Evolutionary conservation across 768 basidiomycete genomes (phyloP), one percentile per base, ranked within the genome.

Genomic region (Russula dissimulans): DNA sequence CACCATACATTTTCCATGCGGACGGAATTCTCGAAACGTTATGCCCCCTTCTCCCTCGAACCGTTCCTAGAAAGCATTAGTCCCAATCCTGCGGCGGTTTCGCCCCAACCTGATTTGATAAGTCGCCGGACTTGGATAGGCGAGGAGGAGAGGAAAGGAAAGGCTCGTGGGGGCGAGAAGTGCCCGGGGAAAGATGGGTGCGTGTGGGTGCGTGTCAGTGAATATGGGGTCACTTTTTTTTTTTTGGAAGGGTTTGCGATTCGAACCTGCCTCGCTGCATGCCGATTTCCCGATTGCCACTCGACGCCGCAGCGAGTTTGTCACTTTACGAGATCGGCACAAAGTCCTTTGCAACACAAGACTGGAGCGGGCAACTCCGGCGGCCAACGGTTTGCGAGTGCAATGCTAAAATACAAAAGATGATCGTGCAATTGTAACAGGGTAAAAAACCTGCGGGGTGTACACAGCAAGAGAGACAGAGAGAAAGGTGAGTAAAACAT

Each of bases 1-100:
- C 47, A 49, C 42, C 48, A 56, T 60, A 54, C 59, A 55, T 60
- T 36, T 55, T 55, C 59, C 59, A 61, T 52, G 60, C 49, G 49
- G 48, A 51, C 34, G 49, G 55, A 45, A 31, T 45, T 56, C 48
- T 55, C 47, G 54, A 55, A 55, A 26, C 22, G 22, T 26, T 26
- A 26, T 26, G 22, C 22, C 17, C 7, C 6, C 26, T 15, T 1
- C 39, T n/a, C 38, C 41, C 44, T 36, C 41, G 29, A n/a, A 34
- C 43, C 14, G 47, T 56, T 56, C 49, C 60, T 48, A 56, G 49
- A 61, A 56, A 56, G 43, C 36, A 31, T 42, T 50, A 46, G 55
- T 45, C 34, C 42, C 54, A 26, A 22, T 14, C 15, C 5, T 8
- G 8, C 4, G 22, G 22, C 22, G 22, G 22, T 18, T 51, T 26